Evolutionary conservation across 768 basidiomycete species (phyloP), one percentile per base, ranked within the genome.

Genomic region (Psilocybe sp.): DNA sequence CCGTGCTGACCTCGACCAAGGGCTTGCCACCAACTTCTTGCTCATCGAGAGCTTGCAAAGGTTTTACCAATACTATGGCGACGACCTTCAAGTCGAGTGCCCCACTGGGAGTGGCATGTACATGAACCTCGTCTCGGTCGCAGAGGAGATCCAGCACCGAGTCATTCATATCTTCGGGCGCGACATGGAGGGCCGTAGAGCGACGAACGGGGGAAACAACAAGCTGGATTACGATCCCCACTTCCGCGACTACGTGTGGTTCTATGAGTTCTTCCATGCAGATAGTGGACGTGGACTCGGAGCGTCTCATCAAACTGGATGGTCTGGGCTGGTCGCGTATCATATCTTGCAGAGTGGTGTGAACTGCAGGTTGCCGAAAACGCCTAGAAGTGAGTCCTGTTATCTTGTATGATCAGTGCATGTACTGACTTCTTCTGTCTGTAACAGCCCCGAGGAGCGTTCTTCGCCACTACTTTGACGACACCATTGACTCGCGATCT

Each of bases 121-220:
- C 69, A 98, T 98, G 94, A 91, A 93, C 64, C 82, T 99, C 7
- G 91, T 87, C 9, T 79, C 82, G 50, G 93, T 96, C 15, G 93
- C 97, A 5, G 96, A 98, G 61, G 97, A 99, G 68, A 94, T 99
- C 49, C 97, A 98, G 67, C 96, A 98, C 64, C 87, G 97, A n/a
- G 85, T 98, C 54, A 99, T 98, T 49, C 94, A 98, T 67, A 93
- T 99, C 60, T 99, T 99, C 61, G 86, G 91, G n/a, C 84, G 94
- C 20, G 96, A 99, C 63, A 67, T 81, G 54, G 80, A 91, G 52
- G 94, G 95, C 9, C 79, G 81, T 53, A 78, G 97, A 36, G 94
- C 97, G 0, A 89, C 87, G 14, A 98, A 99, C 62, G 97, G 95
- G 15, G 92, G 92, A 6, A 88, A 88, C 61, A 75, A 81, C 33